Conservation (phyloP, 306 rosid genomes). For the Nissolia schottii region DNA sequence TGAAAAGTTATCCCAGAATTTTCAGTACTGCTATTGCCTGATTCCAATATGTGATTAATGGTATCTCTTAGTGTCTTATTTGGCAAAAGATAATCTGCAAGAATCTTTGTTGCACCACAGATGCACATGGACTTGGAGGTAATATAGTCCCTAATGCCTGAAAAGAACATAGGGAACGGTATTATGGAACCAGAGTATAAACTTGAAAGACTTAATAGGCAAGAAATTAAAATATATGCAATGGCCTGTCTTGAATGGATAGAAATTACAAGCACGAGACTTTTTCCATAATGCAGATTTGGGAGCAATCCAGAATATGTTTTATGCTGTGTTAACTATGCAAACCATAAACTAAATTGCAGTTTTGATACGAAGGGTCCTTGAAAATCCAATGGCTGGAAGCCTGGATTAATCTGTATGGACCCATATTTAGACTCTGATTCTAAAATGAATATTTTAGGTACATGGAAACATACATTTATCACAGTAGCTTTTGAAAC, state of each 20-base stretch:
- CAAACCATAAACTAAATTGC: not conserved
- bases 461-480: constrained; percentile 81
- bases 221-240: no score
- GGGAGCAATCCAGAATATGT: not conserved
- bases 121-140: constrained; percentile 69
- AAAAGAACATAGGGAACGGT: constrained; percentile 9
- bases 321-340: not conserved
- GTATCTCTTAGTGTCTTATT: constrained; percentile 89
- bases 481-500: constrained; percentile 46
- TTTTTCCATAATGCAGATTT: not conserved
- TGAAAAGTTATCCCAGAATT: constrained; percentile 84
- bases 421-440: not conserved
- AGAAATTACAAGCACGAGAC: not conserved
- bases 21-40: constrained; percentile 92
- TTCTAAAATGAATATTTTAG: no score
- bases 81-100: constrained; percentile 94
- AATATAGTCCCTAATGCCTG: constrained; percentile 86
- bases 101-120: constrained; percentile 78
- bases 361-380: not conserved
- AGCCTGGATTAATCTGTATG: not conserved
- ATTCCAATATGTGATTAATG: constrained; percentile 81
- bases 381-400: not conserved
- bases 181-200: no score
- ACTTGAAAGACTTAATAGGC: no score
- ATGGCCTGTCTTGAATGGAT: no score